phyloP scores from a whole-genome alignment of 1,139 yeast genomes.

The Blastobotrys elegans region DNA sequence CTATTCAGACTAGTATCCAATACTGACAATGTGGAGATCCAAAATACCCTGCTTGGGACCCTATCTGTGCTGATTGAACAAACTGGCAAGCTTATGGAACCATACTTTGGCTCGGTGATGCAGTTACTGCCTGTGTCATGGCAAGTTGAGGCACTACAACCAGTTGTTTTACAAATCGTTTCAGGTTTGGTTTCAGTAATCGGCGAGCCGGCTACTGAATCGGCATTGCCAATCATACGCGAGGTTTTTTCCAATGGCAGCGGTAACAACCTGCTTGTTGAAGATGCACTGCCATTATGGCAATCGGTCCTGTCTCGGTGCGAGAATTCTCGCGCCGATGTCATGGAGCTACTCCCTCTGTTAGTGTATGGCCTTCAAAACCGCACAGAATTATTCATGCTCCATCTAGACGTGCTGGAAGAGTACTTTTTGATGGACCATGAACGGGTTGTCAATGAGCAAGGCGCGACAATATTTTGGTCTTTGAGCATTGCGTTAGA shows the following conservation, averaged over 20 bases:
- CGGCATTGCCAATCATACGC: conserved; percentile 62
- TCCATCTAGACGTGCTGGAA: conserved; percentile 61
- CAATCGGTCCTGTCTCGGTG: conserved; percentile 57
- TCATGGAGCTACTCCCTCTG: conserved; percentile 45
- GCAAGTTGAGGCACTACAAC: conserved; percentile 60
- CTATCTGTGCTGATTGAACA: conserved; percentile 60
- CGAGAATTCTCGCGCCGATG: conserved; percentile 32
- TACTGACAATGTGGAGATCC: conserved; percentile 64
- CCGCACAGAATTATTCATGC: conserved; percentile 73
- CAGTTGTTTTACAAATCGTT: conserved; percentile 64
- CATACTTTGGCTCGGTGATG: conserved; percentile 45
- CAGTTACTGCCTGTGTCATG: conserved; percentile 67
- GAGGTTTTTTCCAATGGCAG: conserved; percentile 53
- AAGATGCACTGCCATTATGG: conserved; percentile 91
- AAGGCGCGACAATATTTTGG: conserved; percentile 40
- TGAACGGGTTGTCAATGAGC: conserved; percentile 10
- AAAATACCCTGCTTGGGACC: conserved; percentile 62
- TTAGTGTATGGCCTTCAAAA: conserved; percentile 44
- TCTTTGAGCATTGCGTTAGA: conserved; percentile 53
- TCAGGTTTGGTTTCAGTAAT: conserved; percentile 61
- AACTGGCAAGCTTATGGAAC: conserved; percentile 35
- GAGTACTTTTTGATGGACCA: conserved; percentile 64
- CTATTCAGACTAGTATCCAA: conserved; percentile 46
- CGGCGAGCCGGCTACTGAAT: conserved; percentile 54
- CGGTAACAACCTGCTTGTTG: conserved; percentile 42